phyloP scores from a whole-genome alignment of 139 green algal species.

The Haematococcus sp. region DNA sequence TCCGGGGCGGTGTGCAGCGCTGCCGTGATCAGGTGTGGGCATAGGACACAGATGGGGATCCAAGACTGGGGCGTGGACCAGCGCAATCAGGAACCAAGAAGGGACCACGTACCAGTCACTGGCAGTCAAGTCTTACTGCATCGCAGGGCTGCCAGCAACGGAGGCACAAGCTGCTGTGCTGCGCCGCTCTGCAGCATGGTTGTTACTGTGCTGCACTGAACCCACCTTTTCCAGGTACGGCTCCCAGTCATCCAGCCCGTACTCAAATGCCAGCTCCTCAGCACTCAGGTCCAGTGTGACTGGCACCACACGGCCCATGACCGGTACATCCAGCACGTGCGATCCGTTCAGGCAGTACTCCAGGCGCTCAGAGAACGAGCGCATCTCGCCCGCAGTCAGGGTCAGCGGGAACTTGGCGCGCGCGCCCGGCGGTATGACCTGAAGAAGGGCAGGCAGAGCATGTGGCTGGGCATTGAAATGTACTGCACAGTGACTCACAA shows the following conservation, averaged over 20 bases:
- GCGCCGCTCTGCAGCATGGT: not conserved
- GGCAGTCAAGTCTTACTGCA: no score
- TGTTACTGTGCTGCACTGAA: no score
- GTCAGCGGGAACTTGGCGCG: constrained; percentile 55
- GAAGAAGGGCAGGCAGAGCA: not conserved
- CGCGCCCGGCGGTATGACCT: constrained; percentile 52
- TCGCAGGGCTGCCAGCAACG: not conserved
- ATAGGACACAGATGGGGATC: no score
- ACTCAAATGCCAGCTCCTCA: constrained; percentile 66
- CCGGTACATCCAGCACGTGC: constrained; percentile 55
- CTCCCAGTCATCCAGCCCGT: constrained; percentile 55
- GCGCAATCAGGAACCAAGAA: not conserved
- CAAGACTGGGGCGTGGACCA: no score
- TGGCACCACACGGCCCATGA: constrained; percentile 60
- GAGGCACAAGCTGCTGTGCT: not conserved
- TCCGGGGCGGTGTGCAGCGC: not conserved
- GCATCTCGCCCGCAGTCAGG: constrained; percentile 26
- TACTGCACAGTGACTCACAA: not conserved
- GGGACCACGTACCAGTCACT: not conserved
- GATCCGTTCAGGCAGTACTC: constrained; percentile 72
- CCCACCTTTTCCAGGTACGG: constrained; percentile 48
- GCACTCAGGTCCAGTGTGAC: constrained; percentile 54
- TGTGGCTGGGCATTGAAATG: not conserved
- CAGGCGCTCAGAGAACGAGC: constrained; percentile 37
- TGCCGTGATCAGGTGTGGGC: no score